phyloP scores from a whole-genome alignment of 345 rosid genomes.

The Eucalyptus tenuipes region DNA sequence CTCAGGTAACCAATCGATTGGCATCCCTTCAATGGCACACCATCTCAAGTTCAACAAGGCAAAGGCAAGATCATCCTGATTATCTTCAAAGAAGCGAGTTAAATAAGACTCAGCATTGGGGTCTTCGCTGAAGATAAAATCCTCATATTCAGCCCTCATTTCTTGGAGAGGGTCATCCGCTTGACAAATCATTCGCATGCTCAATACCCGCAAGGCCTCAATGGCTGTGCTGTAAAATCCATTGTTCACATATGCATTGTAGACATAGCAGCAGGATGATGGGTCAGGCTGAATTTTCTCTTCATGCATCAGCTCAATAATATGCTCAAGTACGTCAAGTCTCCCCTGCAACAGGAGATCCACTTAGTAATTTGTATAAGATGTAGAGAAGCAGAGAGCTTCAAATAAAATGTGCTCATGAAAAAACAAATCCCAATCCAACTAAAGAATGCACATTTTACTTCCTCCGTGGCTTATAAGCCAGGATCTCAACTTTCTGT shows the following conservation, averaged over 20 bases:
- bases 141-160: constrained; percentile 33
- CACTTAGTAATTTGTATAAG: not conserved
- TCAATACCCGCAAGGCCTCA: constrained; percentile 71
- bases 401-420: not conserved
- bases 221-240: constrained; percentile 33
- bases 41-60: constrained; percentile 65
- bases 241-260: constrained; percentile 24
- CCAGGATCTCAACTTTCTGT: not conserved
- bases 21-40: constrained; percentile 49
- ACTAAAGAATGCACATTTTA: not conserved
- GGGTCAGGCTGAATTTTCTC: constrained; percentile 57
- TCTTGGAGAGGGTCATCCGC: constrained; percentile 23
- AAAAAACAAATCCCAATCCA: not conserved
- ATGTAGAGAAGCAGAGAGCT: not conserved
- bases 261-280: constrained; percentile 50
- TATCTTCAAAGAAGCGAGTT: constrained; percentile 20
- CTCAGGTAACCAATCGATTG: constrained; percentile 50
- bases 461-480: not conserved
- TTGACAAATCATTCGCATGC: constrained; percentile 50
- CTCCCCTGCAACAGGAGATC: constrained; percentile 23
- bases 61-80: constrained; percentile 23
- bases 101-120: constrained; percentile 42
- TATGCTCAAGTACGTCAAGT: constrained; percentile 53
- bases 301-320: constrained; percentile 47
- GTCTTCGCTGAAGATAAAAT: constrained; percentile 43